phyloP scores from a whole-genome alignment of 129 eudicot species.

The Flaveria ramosissima region DNA sequence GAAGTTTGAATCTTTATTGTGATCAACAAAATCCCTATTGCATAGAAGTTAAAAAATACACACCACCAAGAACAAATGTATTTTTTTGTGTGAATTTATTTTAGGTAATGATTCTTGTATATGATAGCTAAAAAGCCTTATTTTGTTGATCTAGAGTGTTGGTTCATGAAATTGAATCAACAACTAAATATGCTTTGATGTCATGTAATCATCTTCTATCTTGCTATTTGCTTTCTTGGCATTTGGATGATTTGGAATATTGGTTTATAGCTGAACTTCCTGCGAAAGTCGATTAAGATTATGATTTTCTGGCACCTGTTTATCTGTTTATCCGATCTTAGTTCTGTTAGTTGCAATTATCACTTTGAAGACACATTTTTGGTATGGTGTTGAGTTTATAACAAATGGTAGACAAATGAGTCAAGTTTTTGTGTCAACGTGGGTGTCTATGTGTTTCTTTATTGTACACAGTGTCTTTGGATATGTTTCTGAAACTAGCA shows the following conservation, averaged over 20 bases:
- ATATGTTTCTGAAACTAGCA: slow-evolving; percentile 5
- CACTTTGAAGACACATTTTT: neutral
- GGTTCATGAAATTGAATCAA: neutral
- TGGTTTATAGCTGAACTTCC: neutral
- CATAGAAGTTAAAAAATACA: neutral
- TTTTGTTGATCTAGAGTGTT: neutral
- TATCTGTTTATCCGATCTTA: neutral
- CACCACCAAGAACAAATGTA: neutral
- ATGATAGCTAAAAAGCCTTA: neutral
- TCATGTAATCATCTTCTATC: slow-evolving; percentile 5
- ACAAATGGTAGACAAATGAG: neutral
- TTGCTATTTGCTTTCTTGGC: neutral
- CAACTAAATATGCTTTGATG: neutral
- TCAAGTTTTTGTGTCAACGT: neutral
- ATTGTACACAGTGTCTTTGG: neutral
- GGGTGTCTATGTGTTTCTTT: neutral
- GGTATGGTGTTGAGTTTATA: neutral
- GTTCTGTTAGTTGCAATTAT: neutral
- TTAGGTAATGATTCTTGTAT: neutral
- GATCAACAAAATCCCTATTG: neutral
- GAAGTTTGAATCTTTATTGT: neutral
- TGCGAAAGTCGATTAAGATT: neutral
- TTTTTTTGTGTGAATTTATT: neutral
- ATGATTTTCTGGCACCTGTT: neutral
- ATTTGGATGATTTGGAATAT: neutral